These are phyloP conservation scores for Wickerhamiella vanderwaltii DNA, from an alignment of 805 yeast genomes.

Conservation along the genomic window DNA sequence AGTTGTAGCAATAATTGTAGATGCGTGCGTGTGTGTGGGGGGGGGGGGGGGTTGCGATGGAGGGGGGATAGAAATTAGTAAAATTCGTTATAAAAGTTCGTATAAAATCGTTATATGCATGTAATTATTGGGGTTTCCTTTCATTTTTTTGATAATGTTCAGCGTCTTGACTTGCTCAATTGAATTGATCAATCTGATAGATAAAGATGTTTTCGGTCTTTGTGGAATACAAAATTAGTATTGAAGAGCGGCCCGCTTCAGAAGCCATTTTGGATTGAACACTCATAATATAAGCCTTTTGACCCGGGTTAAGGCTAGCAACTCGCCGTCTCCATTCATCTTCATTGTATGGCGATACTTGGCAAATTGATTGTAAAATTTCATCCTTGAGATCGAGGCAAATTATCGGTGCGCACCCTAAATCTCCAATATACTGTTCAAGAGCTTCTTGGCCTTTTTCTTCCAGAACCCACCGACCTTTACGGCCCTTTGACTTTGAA, in stretches of 20 bases:
- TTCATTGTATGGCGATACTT: constrained; percentile 22
- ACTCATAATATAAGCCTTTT: constrained; percentile 65
- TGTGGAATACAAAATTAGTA: constrained; percentile 61
- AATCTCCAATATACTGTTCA: constrained; percentile 37
- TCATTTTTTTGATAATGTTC: background rate
- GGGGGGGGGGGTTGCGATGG: too few species aligned
- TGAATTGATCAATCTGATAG: constrained; percentile 46
- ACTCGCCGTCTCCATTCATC: constrained; percentile 62
- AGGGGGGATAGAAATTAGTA: background rate
- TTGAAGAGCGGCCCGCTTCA: constrained; percentile 59
- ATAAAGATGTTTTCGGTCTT: constrained; percentile 60
- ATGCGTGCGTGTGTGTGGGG: background rate
- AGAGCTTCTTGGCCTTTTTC: constrained; percentile 58
- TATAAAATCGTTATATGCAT: background rate
- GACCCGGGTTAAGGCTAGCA: constrained; percentile 70
- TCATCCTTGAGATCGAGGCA: constrained; percentile 74
- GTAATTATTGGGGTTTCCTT: too few species aligned
- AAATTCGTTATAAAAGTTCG: background rate
- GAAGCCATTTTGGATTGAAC: constrained; percentile 59
- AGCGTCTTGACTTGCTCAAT: background rate
- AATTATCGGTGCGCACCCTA: constrained; percentile 60
- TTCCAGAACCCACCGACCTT: constrained; percentile 69
- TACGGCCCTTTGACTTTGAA: constrained; percentile 56
- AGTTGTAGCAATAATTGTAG: background rate
- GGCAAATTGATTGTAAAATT: constrained; percentile 59